Evolutionary conservation across 805 yeast genomes (phyloP), one percentile per base, ranked within the genome.

Genomic region (Brettanomyces sp.): DNA sequence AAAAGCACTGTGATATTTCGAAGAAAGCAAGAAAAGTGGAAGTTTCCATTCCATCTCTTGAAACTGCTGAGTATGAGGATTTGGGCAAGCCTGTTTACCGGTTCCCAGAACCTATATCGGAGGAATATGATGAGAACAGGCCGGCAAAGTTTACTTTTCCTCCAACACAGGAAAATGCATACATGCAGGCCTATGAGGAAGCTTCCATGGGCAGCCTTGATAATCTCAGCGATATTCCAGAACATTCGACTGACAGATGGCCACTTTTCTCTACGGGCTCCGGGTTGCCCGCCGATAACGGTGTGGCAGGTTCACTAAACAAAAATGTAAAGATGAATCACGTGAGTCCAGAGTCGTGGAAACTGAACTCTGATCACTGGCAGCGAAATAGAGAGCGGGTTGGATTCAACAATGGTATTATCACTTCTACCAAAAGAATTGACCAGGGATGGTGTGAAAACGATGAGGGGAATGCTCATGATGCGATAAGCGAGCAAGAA

Each of bases 331-430:
- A 28, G 5, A 12, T 55, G 30, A 51, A 52, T 38, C 57, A 56
- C 41, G 54, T 60, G 8, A 57, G 63, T 11, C 47, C 58, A n/a
- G 63, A 60, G n/a, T 39, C 57, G 3, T 60, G 64, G 64, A 52
- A 59, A 13, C 42, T 51, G 11, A 54, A 59, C 38, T 47, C 56
- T 1, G 47, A 42, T 5, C 41, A 36, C 1, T 60, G 64, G 64
- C 25, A 50, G 13, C 44, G 47, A 12, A 50, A 52, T 39, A 56
- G 53, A 42, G 56, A 56, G 33, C 44, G 61, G 33, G 8, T 47
- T 23, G 59, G 57, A 23, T 25, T n/a, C 21, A 34, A 33, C 9
- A 18, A 9, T 34, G 34, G 37, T n/a, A n/a, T 39, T 18, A 23
- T 39, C 34, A 30, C 30, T 3, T 39, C 44, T 5, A 18, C 39